Evolutionary conservation across 345 rosid genomes (phyloP), one percentile per base, ranked within the genome.

Genomic region (Dipteronia sinensis): DNA sequence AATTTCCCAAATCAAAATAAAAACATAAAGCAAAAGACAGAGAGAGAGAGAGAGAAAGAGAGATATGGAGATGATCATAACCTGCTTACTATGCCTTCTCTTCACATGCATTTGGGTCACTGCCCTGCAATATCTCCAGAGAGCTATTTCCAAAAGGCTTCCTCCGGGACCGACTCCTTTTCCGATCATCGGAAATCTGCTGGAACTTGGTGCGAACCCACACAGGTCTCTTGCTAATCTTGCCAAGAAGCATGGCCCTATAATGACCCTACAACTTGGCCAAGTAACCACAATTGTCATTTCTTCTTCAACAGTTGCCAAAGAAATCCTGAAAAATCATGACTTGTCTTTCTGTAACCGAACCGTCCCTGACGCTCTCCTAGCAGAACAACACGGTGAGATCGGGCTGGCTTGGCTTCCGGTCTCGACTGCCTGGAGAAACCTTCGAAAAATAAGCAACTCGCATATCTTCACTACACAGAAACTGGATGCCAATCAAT

Each of bases 151-250:
- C 15, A 15, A 17, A 20, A 80, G 71, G 12, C 69, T 66, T 71
- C 90, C 85, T 0, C 88, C 85, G 0, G 90, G 88, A 42, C 88
- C 91, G 9, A 38, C 46, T 19, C 61, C 77, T 7, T 64, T 89
- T 65, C 88, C 92, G 0, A 34, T 87, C 16, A 40, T 86, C 31
- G 85, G 90, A 13, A 87, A 87, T 85, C 79, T 87, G 71, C 74
- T 86, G 7, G 56, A 82, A 22, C 72, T 89, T 17, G 84, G 89
- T 9, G 44, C 44, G 44, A 79, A 71, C 7, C 82, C 91, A 42
- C 88, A 88, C 67, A 71, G 49, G 66, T 67, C 81, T 47, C 69
- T 89, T 4, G 46, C 83, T 22, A n/a, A 81, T 51, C 83, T 90
- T 66, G 82, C 94, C 75, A 69, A 59, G 27, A 46, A 47, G 19